phyloP scores from a whole-genome alignment of 1,284 basidiomycete genomes.

The Puccinia horiana region DNA sequence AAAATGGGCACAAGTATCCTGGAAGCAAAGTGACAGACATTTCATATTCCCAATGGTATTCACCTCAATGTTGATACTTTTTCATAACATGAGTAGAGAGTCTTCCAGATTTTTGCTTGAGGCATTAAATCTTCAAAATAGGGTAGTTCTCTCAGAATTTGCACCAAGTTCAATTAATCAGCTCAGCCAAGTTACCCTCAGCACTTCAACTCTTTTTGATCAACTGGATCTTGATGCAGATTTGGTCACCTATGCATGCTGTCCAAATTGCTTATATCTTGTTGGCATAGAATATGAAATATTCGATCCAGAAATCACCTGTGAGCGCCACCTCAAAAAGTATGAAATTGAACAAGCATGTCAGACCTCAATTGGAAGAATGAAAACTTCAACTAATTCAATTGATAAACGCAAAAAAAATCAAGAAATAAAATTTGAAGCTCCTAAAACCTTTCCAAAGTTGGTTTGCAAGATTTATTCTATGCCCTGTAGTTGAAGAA shows the following conservation, averaged over 20 bases:
- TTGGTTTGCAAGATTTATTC: conserved; percentile 11
- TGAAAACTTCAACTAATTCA: conserved; percentile 18
- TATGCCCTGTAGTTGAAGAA: conserved; percentile 19
- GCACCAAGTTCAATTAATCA: conserved; percentile 3
- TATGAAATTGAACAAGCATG: neutral
- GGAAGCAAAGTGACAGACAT: conserved; percentile 23
- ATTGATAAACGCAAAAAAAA: conserved; percentile 14
- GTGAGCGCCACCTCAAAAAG: conserved; percentile 4
- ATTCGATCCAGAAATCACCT: neutral
- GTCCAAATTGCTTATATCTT: neutral
- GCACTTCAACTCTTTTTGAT: conserved; percentile 10
- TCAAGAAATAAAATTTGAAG: conserved; percentile 29
- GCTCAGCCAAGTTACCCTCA: neutral
- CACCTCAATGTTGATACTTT: neutral
- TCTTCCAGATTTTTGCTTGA: conserved; percentile 2
- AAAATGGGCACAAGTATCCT: neutral
- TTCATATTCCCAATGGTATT: conserved; percentile 12
- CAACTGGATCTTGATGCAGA: neutral
- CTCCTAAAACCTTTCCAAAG: neutral
- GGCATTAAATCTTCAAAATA: conserved; percentile 20
- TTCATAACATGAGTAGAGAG: conserved; percentile 10
- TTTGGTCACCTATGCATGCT: conserved; percentile 1
- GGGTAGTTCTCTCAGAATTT: conserved; percentile 1
- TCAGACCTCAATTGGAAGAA: conserved; percentile 10
- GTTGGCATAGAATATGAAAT: conserved; percentile 13